These are phyloP conservation scores for Physocladia obscura DNA, from an alignment of 192 early-diverging fungal species.

Conservation along the genomic window DNA sequence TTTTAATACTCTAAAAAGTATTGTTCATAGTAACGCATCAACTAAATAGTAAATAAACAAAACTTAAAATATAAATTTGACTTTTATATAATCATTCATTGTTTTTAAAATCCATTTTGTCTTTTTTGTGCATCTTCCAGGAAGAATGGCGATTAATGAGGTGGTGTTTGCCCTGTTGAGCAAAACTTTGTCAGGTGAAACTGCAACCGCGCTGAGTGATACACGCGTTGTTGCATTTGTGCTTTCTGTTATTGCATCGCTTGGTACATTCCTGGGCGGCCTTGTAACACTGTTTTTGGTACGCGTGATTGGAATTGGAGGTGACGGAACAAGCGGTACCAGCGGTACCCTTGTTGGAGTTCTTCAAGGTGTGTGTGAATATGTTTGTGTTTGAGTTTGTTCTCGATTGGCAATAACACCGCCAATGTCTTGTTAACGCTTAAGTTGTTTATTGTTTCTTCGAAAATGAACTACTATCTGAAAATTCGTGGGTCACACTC, in stretches of 20 bases:
- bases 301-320: conserved; percentile 25
- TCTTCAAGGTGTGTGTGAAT: conserved; percentile 28
- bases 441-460: too few species aligned
- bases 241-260: conserved; percentile 45
- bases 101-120: too few species aligned
- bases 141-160: neutral
- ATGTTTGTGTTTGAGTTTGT: neutral
- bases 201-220: conserved; percentile 17
- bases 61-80: too few species aligned
- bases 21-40: too few species aligned
- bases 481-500: too few species aligned
- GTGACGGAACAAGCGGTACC: conserved; percentile 31
- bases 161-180: neutral
- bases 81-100: too few species aligned
- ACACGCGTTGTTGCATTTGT: conserved; percentile 40
- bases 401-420: too few species aligned
- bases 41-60: too few species aligned
- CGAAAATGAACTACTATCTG: too few species aligned
- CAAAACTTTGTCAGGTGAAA: neutral
- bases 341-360: conserved; percentile 48
- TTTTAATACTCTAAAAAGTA: too few species aligned
- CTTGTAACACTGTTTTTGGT: conserved; percentile 24
- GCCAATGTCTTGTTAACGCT: too few species aligned
- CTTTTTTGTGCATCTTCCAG: too few species aligned
- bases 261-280: conserved; percentile 48